Percentiles rank a stretch among this genome's conserved stretches.
Evolutionary conservation across 139 green algal species (phyloP).

Genomic region (Nannochloris sp.): DNA sequence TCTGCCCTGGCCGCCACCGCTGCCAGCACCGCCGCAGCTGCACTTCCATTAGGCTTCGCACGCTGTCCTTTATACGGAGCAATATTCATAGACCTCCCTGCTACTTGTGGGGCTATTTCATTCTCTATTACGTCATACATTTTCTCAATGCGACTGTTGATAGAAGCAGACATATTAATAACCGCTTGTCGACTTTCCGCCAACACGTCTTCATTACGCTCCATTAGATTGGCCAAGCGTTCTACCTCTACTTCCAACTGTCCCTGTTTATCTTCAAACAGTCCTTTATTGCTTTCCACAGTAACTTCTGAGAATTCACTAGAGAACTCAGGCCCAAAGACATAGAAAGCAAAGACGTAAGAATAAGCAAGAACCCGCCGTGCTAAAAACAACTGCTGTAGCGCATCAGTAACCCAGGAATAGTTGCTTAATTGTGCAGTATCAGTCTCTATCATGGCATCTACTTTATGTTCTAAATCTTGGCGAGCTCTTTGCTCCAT

Average conservation of each 20-base stretch:
- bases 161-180: slow-evolving; percentile 65
- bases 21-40: not conserved
- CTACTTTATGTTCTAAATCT: slow-evolving; percentile 30
- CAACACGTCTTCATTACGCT: slow-evolving; percentile 11
- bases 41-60: not conserved
- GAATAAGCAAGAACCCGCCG: slow-evolving; percentile 65
- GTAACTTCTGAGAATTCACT: slow-evolving; percentile 59
- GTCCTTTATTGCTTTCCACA: slow-evolving; percentile 68
- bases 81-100: not conserved
- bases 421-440: slow-evolving; percentile 36
- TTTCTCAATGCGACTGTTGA: slow-evolving; percentile 56
- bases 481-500: slow-evolving; percentile 43
- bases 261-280: slow-evolving; percentile 89
- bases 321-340: slow-evolving; percentile 75
- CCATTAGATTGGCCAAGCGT: slow-evolving; percentile 47
- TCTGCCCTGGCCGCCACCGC: too few species aligned
- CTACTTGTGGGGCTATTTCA: slow-evolving; percentile 46
- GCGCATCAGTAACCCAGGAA: slow-evolving; percentile 43
- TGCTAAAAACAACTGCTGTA: slow-evolving; percentile 62
- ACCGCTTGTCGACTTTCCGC: slow-evolving; percentile 42
- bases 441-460: slow-evolving; percentile 24
- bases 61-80: not conserved
- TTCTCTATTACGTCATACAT: slow-evolving; percentile 78
- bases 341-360: slow-evolving; percentile 84
- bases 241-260: slow-evolving; percentile 47